phyloP scores from a whole-genome alignment of 495 filamentous ascomycete species.

The Xylaria cubensis region DNA sequence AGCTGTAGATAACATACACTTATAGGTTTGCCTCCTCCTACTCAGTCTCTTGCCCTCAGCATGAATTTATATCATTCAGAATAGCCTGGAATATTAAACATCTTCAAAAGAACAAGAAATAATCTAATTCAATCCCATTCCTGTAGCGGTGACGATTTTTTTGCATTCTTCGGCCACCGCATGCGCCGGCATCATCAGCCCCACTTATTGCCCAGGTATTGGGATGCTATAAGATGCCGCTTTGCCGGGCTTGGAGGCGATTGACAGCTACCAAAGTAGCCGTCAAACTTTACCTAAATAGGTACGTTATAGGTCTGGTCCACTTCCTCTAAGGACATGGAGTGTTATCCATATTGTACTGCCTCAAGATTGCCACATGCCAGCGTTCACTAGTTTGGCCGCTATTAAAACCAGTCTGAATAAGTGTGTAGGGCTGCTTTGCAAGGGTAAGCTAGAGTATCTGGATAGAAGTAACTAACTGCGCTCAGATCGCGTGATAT shows the following conservation, averaged over 20 bases:
- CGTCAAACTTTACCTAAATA: not conserved
- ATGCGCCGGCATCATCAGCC: not conserved
- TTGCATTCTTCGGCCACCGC: constrained; percentile 11
- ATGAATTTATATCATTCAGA: not conserved
- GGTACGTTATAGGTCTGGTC: not conserved
- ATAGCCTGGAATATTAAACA: not conserved
- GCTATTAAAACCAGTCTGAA: not conserved
- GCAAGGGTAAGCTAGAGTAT: not conserved
- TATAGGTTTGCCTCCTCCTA: not conserved
- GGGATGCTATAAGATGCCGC: constrained; percentile 15
- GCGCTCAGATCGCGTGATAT: not conserved
- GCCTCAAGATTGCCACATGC: constrained; percentile 1
- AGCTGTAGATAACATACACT: not conserved
- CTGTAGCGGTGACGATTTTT: constrained; percentile 1
- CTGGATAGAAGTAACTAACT: not conserved
- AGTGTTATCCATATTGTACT: too few relatives aligned
- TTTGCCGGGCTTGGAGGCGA: constrained; percentile 20
- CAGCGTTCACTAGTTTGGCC: not conserved
- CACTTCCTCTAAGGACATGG: not conserved
- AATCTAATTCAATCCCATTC: not conserved
- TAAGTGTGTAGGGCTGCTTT: not conserved
- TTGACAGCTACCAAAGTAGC: not conserved
- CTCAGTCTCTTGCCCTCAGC: not conserved
- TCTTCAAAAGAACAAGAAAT: not conserved
- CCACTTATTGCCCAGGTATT: constrained; percentile 14